phyloP scores from a whole-genome alignment of 2,329 filamentous ascomycete species.

The Rhynchosporium secalis region DNA sequence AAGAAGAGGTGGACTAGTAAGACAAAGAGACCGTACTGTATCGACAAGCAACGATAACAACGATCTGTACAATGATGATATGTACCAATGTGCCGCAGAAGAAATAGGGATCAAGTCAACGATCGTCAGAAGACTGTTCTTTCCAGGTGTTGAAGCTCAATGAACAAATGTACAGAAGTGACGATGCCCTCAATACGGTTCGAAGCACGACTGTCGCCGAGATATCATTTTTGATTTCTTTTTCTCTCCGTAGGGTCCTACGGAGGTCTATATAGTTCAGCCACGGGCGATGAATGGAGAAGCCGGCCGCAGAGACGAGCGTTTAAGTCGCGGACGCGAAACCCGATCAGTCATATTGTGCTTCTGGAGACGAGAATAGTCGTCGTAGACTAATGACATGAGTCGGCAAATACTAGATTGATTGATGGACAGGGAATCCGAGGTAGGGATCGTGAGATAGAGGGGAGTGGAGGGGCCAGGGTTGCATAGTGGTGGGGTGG shows the following conservation, averaged over 20 bases:
- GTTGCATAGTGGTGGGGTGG: slow-evolving; percentile 13
- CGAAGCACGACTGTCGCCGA: slow-evolving; percentile 33
- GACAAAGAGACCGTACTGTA: slow-evolving; percentile 1
- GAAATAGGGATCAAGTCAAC: slow-evolving; percentile 33
- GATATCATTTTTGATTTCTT: slow-evolving; percentile 31
- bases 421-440: slow-evolving; percentile 13
- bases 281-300: slow-evolving; percentile 24
- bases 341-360: slow-evolving; percentile 37
- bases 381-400: slow-evolving; percentile 29
- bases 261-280: slow-evolving; percentile 35
- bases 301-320: slow-evolving; percentile 27
- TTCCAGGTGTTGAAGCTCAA: slow-evolving; percentile 29
- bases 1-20: slow-evolving; percentile 1
- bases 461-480: slow-evolving; percentile 26
- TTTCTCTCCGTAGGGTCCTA: slow-evolving; percentile 28
- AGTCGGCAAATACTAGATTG: slow-evolving; percentile 23
- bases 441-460: slow-evolving; percentile 32
- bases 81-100: slow-evolving; percentile 10
- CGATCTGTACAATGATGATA: slow-evolving; percentile 3
- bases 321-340: slow-evolving; percentile 30
- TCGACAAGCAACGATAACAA: slow-evolving; percentile 2
- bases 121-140: slow-evolving; percentile 33
- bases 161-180: slow-evolving; percentile 35
- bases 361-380: slow-evolving; percentile 7
- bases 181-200: slow-evolving; percentile 26